Evolutionary conservation across 2,329 filamentous ascomycete species (phyloP).

Genomic region (Aspergillus ruber): DNA sequence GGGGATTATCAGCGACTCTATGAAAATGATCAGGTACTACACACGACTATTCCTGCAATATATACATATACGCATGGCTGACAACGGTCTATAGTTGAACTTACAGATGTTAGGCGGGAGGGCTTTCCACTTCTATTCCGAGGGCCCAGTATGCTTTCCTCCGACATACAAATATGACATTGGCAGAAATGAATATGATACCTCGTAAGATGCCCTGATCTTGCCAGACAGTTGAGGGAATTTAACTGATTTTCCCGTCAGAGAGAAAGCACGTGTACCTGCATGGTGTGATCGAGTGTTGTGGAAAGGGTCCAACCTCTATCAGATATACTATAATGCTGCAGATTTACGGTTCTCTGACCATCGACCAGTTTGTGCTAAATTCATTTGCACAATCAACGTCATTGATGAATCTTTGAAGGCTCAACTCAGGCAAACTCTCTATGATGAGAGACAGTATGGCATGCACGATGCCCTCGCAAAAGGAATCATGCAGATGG

Average conservation of each 20-base stretch:
- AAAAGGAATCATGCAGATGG: slow-evolving; percentile 14
- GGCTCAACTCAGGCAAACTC: slow-evolving; percentile 62
- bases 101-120: slow-evolving; percentile 92
- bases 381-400: slow-evolving; percentile 76
- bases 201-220: slow-evolving; percentile 55
- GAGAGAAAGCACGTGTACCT: slow-evolving; percentile 87
- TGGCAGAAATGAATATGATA: slow-evolving; percentile 82
- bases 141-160: slow-evolving; percentile 77
- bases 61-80: slow-evolving; percentile 2
- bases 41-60: background rate
- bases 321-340: slow-evolving; percentile 74
- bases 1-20: slow-evolving; percentile 73
- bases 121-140: slow-evolving; percentile 86
- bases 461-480: slow-evolving; percentile 49
- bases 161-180: slow-evolving; percentile 96
- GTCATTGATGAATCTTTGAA: slow-evolving; percentile 70
- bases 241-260: slow-evolving; percentile 34
- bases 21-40: slow-evolving; percentile 74
- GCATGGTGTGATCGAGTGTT: slow-evolving; percentile 96
- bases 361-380: slow-evolving; percentile 88
- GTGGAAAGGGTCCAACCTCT: slow-evolving; percentile 74
- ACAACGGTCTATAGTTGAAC: slow-evolving; percentile 58
- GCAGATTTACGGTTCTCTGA: slow-evolving; percentile 86
- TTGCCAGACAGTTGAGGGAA: background rate
- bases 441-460: slow-evolving; percentile 65